phyloP scores from a whole-genome alignment of 2,329 filamentous ascomycete genomes.

The Aulographum hederae region DNA sequence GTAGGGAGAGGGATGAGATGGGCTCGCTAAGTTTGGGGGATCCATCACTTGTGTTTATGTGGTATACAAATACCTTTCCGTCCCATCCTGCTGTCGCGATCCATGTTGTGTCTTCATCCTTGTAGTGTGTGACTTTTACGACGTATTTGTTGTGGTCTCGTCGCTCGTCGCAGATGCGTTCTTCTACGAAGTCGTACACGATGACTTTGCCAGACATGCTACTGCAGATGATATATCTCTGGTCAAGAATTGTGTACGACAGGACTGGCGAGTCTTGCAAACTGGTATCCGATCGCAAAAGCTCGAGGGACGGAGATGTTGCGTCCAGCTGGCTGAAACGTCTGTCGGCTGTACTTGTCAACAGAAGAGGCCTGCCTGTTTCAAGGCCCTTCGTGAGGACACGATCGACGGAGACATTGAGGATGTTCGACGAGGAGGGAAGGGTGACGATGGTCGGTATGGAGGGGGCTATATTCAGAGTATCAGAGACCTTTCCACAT shows the following conservation, averaged over 20 bases:
- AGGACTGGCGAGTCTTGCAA: neutral
- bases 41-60: slow-evolving; percentile 6
- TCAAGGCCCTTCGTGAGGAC: too few species aligned
- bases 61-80: slow-evolving; percentile 35
- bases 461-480: slow-evolving; percentile 22
- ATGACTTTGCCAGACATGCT: neutral
- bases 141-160: slow-evolving; percentile 41
- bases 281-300: neutral
- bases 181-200: slow-evolving; percentile 23
- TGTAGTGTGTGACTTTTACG: slow-evolving; percentile 28
- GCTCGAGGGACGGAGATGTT: too few species aligned
- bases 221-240: neutral
- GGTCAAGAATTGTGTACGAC: neutral
- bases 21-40: slow-evolving; percentile 9
- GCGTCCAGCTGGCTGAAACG: neutral
- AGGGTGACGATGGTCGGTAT: slow-evolving; percentile 23
- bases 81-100: slow-evolving; percentile 45
- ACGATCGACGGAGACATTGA: slow-evolving; percentile 30
- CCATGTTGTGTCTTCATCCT: slow-evolving; percentile 17
- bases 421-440: slow-evolving; percentile 32
- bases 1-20: slow-evolving; percentile 22
- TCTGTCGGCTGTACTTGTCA: neutral
- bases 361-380: too few species aligned
- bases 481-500: neutral
- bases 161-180: slow-evolving; percentile 25